Evolutionary conservation across 2,329 filamentous ascomycete genomes (phyloP), one percentile per base, ranked within the genome.

Genomic region (Phoma sp.): DNA sequence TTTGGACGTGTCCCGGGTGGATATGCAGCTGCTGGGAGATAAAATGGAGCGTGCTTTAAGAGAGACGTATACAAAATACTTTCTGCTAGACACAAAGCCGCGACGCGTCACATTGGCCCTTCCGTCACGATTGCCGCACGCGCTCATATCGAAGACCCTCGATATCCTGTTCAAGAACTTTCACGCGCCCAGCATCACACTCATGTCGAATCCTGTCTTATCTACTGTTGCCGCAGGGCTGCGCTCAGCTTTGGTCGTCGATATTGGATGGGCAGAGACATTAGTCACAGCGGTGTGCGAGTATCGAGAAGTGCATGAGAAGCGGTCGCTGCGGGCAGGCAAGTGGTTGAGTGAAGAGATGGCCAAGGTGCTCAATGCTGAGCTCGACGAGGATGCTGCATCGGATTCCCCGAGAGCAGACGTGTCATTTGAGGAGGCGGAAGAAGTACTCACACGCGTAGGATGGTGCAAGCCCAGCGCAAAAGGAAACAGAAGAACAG

Each of bases 251-350:
- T 75, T 99, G 37, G 86, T 98, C 0, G 81, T 99, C 33, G 92
- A 99, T 68, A 82, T 99, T 56, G 95, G 93, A 38, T 99, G 95
- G 95, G 83, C 87, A 37, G 95, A 98, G 74, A 96, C 93, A 0
- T 83, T 88, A 0, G 85, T 96, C 22, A 96, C 91, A 0, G 89
- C 88, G 5, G 82, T 98, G 6, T 98, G 93, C 69, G 95, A 99
- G 75, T 96, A 92, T 72, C 87, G 90, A 48, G 92, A 96, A 71
- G 85, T 96, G 1, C 80, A 82, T 13, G 86, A 85, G 48, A 84
- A 81, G 52, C 83, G 90, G 48, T 93, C 85, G 35, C 81, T 90
- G 11, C 83, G 95, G 60, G 92, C 86, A 30, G 91, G 89, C 55
- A 93, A 87, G 67, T 73, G 83, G 52, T 77, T 98, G 18, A 83